Percentiles rank a stretch among this genome's conserved stretches.
These are phyloP conservation scores for Lipomyces yamadae DNA, from an alignment of 805 yeast species.

Conservation along the genomic window DNA sequence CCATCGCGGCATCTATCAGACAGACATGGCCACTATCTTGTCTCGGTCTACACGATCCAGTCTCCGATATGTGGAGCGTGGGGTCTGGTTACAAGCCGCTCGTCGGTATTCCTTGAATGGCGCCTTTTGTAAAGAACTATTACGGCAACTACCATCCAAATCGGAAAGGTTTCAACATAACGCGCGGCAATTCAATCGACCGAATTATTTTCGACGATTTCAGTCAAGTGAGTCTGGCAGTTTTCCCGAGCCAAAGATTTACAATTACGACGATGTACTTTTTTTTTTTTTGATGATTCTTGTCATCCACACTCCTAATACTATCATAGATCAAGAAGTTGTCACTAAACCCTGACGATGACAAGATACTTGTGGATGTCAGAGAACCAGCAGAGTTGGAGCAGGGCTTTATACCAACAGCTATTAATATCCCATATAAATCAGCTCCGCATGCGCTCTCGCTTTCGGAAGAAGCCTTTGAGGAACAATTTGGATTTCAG, in stretches of 20 bases:
- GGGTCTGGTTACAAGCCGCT: background rate
- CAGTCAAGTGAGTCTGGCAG: background rate
- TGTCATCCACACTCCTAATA: background rate
- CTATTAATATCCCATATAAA: slow-evolving; percentile 87
- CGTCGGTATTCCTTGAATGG: background rate
- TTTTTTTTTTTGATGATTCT: background rate
- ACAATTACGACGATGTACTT: slow-evolving; percentile 31
- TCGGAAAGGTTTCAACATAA: background rate
- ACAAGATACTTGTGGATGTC: slow-evolving; percentile 71
- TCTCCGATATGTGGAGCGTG: background rate
- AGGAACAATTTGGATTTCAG: slow-evolving; percentile 75
- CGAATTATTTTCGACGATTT: background rate
- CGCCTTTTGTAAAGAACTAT: background rate
- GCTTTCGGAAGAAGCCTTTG: slow-evolving; percentile 75
- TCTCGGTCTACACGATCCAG: background rate
- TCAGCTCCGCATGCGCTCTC: slow-evolving; percentile 92
- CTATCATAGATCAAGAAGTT: slow-evolving; percentile 29
- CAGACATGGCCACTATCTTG: background rate
- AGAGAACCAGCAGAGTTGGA: slow-evolving; percentile 85
- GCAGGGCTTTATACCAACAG: slow-evolving; percentile 79
- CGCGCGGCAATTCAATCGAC: background rate
- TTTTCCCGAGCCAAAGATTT: slow-evolving; percentile 5
- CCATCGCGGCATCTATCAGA: background rate
- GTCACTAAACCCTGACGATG: slow-evolving; percentile 18
- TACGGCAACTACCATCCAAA: background rate